Evolutionary conservation across 345 rosid species (phyloP), one percentile per base, ranked within the genome.

Genomic region (Eucalyptus coolabah): DNA sequence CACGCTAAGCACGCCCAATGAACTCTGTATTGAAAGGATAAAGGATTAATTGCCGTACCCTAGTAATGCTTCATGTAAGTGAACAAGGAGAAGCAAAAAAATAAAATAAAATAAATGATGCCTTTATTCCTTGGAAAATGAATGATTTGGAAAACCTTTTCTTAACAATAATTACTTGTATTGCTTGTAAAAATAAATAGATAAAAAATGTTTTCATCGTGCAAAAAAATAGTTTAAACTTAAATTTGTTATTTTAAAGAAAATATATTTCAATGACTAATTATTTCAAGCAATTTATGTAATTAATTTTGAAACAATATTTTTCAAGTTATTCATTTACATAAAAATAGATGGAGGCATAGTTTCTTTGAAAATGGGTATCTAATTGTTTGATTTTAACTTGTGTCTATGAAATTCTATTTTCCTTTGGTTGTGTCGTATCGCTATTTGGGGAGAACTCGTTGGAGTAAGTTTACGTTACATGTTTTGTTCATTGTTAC

Each of bases 401-500:
- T 82, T 26, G 26, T 82, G 49, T 13, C 42, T 80, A 54, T 89
- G 65, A 83, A 63, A 40, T 77, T 65, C 44, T 40, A 47, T 24
- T 88, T 86, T 87, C 42, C 92, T 95, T 91, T 87, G 83, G 90
- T 92, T 94, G 90, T 80, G 87, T 91, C 2, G 28, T 87, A 86
- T 97, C 95, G 98, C 91, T 96, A 89, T 93, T 96, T 50, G 99
- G 99, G 80, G 94, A 86, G 91, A 95, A 88, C 92, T 37, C 92
- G 9, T 88, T 88, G 42, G 97, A 95, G 99, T 95, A 93, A 96
- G 99, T 93, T 86, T 11, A 2, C 7, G 65, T 49, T 53, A 9
- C 50, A n/a, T 60, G 87, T 87, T 89, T 24, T 32, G 44, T 89
- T 60, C 6, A 32, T 30, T 44, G 88, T 86, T 5, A 59, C 53